Base-by-base conservation (phyloP, 2,329 filamentous ascomycete species). In the Neonectria punicea region DNA sequence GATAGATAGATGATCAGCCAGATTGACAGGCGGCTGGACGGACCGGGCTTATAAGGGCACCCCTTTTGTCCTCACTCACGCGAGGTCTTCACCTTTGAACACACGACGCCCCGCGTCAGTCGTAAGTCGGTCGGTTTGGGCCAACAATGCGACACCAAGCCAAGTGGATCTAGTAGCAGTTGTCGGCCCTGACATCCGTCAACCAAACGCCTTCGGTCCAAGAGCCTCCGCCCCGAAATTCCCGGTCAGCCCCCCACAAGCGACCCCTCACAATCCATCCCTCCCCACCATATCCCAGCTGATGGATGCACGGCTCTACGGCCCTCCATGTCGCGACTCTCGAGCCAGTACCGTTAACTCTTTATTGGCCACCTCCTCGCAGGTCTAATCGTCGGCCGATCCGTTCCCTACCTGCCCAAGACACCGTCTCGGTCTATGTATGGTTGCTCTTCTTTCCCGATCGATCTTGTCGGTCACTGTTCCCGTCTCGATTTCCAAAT, bases 181-280 rank as follows among this genome's bases (percentile, higher is more conserved):
- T 66, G 68, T 73, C 72, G 72, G 72, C 66, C 72, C 72, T 74
- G 63, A 61, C 72, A 74, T 74, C 72, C 72, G 72, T 60, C 64
- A 54, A 61, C 66, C 57, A 66, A 65, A 65, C n/a, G 61, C 61
- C 65, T 63, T 72, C 56, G 61, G 57, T 41, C 58, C 50, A 61
- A 53, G 62, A 62, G 53, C 54, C 55, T 71, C 72, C 72, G 72
- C 70, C 72, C 72, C 72, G 72, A 74, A 73, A 69, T 70, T 69
- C 68, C 72, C 72, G 72, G 68, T 58, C 59, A 51, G 58, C 63
- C 70, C 68, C 72, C 69, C 73, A 53, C 32, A 32, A 46, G 3
- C 41, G 20, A 9, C 36, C 58, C 63, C 49, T 49, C 47, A 63
- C 47, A 54, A 53, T 39, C 41, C 16, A 28, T 14, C n/a, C 22